Conservation (phyloP, 768 basidiomycete species). For the Agrocybe chaxingu region DNA sequence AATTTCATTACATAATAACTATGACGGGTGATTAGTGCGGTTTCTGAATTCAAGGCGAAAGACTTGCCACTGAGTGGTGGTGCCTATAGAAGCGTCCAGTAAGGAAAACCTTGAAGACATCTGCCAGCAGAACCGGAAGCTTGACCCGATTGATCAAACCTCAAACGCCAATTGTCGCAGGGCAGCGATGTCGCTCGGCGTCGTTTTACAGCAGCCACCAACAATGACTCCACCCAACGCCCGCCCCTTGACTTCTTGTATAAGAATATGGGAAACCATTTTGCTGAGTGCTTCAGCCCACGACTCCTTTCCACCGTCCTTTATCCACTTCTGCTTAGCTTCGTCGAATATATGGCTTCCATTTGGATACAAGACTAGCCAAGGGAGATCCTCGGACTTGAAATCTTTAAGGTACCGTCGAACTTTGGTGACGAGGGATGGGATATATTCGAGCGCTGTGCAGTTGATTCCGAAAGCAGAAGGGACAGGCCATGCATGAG, state of each 20-base stretch:
- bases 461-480: slow-evolving; percentile 75
- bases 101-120: too few species aligned
- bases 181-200: slow-evolving; percentile 45
- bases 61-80: too few species aligned
- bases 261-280: slow-evolving; percentile 10
- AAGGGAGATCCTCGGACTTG: slow-evolving; percentile 30
- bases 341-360: slow-evolving; percentile 57
- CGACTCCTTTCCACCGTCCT: slow-evolving; percentile 13
- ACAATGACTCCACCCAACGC: slow-evolving; percentile 52
- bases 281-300: slow-evolving; percentile 35
- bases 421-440: slow-evolving; percentile 36
- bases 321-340: slow-evolving; percentile 40
- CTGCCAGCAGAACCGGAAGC: too few species aligned
- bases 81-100: too few species aligned
- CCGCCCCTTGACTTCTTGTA: slow-evolving; percentile 12
- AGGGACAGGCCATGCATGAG: slow-evolving; percentile 29
- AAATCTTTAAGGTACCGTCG: slow-evolving; percentile 13
- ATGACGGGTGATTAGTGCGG: too few species aligned
- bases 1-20: too few species aligned
- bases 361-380: slow-evolving; percentile 73
- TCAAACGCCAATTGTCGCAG: slow-evolving; percentile 1
- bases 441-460: slow-evolving; percentile 46
- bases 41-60: too few species aligned
- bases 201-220: slow-evolving; percentile 70
- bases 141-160: not conserved